These are phyloP conservation scores for Rhinocladiella mackenziei DNA, from an alignment of 2,329 filamentous ascomycete genomes.

Conservation along the genomic window DNA sequence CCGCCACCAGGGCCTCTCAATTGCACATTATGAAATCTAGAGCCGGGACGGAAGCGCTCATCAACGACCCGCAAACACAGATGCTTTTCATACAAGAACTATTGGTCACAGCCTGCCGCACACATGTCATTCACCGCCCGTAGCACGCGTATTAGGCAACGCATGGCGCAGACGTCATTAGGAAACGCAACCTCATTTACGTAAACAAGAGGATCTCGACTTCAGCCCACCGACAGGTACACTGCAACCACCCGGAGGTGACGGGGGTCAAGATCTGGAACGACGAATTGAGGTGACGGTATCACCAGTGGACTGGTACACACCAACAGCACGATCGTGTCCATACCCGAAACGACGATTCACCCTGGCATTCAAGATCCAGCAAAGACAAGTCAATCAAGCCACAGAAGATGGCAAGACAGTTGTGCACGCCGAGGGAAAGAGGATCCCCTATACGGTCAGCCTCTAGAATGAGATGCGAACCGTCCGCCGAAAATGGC, in stretches of 20 bases:
- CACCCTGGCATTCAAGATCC: conserved; percentile 27
- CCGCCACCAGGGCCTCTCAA: conserved; percentile 3
- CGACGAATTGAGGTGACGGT: conserved; percentile 9
- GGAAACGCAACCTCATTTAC: conserved; percentile 30
- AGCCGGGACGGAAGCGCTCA: conserved; percentile 31
- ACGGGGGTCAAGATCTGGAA: conserved; percentile 27
- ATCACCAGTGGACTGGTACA: conserved; percentile 20
- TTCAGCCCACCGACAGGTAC: conserved; percentile 28
- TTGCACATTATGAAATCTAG: conserved; percentile 30
- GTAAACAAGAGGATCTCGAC: conserved; percentile 29
- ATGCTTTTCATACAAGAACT: conserved; percentile 28
- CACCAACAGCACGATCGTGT: conserved; percentile 8
- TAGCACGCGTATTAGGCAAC: conserved; percentile 31
- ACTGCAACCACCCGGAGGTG: conserved; percentile 30
- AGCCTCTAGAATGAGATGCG: conserved; percentile 14
- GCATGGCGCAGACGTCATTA: conserved; percentile 10
- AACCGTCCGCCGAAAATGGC: conserved; percentile 23
- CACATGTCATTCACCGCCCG: conserved; percentile 30
- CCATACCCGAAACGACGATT: conserved; percentile 32
- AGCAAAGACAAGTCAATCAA: conserved; percentile 28
- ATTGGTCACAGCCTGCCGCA: conserved; percentile 27
- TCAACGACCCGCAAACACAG: conserved; percentile 28
- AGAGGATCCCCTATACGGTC: conserved; percentile 6
- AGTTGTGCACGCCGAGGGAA: conserved; percentile 13
- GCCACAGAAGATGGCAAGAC: conserved; percentile 25